These are phyloP conservation scores for Berkeleyomyces basicola DNA, from an alignment of 2,329 filamentous ascomycete species.

Conservation along the genomic window DNA sequence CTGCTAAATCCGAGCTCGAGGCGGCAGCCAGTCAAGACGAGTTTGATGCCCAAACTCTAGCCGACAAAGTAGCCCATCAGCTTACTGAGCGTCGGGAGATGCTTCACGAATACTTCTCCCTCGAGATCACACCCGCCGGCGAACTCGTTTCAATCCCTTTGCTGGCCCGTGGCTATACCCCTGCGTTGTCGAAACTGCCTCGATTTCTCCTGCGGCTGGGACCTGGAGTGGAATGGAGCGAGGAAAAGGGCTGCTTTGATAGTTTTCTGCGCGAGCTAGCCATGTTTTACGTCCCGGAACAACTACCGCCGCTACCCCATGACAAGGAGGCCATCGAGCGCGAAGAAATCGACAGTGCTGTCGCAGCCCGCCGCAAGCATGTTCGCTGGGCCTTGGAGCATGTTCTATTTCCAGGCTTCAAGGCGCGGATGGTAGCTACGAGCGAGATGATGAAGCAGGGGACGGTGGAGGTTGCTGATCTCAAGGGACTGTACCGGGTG, in stretches of 20 bases:
- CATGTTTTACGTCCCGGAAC: constrained; percentile 78
- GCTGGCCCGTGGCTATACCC: constrained; percentile 75
- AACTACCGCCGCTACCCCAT: constrained; percentile 41
- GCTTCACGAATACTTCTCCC: constrained; percentile 80
- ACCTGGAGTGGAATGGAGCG: constrained; percentile 71
- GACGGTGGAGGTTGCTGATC: constrained; percentile 72
- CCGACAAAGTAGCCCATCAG: constrained; percentile 47
- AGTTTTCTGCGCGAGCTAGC: constrained; percentile 76
- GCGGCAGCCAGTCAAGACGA: constrained; percentile 29
- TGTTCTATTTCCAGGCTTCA: constrained; percentile 78
- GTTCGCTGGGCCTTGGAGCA: constrained; percentile 67
- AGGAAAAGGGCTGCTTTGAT: constrained; percentile 74
- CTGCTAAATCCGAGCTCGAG: constrained; percentile 51
- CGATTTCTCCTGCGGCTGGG: constrained; percentile 76
- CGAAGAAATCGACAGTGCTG: constrained; percentile 29
- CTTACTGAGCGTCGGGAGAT: constrained; percentile 66
- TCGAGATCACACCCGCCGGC: constrained; percentile 65
- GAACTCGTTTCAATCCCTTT: constrained; percentile 67
- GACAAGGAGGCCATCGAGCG: constrained; percentile 22
- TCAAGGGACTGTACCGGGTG: constrained; percentile 84
- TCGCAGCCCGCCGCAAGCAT: constrained; percentile 46
- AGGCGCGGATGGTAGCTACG: constrained; percentile 67
- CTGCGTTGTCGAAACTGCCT: constrained; percentile 71
- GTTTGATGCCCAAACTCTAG: constrained; percentile 50
- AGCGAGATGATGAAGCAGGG: constrained; percentile 54